Evolutionary conservation across 768 basidiomycete genomes (phyloP).

Genomic region (Imleria badia): DNA sequence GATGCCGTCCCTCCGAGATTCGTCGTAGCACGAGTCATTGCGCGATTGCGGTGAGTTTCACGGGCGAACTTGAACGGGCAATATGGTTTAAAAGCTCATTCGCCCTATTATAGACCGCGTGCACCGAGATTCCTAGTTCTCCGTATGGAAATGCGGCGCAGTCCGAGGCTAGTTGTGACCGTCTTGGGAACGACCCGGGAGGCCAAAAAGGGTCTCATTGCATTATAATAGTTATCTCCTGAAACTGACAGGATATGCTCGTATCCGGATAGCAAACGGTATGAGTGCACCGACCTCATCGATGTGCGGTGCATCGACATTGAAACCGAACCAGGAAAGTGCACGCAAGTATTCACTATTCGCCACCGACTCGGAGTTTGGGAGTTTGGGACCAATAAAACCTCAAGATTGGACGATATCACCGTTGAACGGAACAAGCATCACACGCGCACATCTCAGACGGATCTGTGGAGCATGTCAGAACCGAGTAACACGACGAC

Average conservation of each 20-base stretch:
- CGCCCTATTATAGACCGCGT: not conserved
- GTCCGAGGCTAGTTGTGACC: not conserved
- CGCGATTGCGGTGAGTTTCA: not conserved
- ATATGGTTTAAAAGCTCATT: not conserved
- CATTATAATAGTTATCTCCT: too few species aligned
- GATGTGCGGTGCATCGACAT: not conserved
- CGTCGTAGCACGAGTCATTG: constrained; percentile 32
- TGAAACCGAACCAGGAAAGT: not conserved
- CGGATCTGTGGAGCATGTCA: not conserved
- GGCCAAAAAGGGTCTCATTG: not conserved
- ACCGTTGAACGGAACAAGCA: not conserved
- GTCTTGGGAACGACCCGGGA: too few species aligned
- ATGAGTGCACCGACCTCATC: not conserved
- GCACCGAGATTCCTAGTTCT: not conserved
- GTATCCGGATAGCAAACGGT: too few species aligned
- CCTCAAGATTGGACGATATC: not conserved
- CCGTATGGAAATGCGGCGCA: not conserved
- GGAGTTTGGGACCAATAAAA: not conserved
- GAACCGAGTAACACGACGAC: not conserved
- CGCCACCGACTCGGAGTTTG: too few species aligned
- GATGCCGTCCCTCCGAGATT: constrained; percentile 41
- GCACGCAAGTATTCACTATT: not conserved
- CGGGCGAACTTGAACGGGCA: too few species aligned
- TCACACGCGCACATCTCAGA: not conserved
- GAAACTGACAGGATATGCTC: not conserved